Evolutionary conservation across 2,329 filamentous ascomycete genomes (phyloP).

Genomic region (Colletotrichum graminicola): DNA sequence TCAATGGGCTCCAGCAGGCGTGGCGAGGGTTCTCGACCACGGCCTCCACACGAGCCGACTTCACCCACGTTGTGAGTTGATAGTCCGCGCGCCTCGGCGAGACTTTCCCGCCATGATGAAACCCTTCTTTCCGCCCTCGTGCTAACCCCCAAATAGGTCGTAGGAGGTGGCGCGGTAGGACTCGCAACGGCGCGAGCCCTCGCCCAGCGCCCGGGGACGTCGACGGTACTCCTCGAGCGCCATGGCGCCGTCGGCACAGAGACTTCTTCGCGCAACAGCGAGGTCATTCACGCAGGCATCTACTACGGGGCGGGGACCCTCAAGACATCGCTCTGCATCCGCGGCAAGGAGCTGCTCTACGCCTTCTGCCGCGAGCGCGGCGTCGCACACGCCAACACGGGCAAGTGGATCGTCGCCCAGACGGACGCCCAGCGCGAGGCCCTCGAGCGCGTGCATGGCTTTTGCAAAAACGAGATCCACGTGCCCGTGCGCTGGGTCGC

Average conservation of each 20-base stretch:
- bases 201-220: slow-evolving; percentile 70
- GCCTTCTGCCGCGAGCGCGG: slow-evolving; percentile 75
- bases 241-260: slow-evolving; percentile 83
- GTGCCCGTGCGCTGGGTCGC: slow-evolving; percentile 81
- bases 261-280: slow-evolving; percentile 90
- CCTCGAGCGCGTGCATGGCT: slow-evolving; percentile 63
- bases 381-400: slow-evolving; percentile 80
- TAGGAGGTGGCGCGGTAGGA: slow-evolving; percentile 77
- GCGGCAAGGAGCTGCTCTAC: slow-evolving; percentile 83
- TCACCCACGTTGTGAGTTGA: slow-evolving; percentile 59
- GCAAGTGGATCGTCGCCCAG: slow-evolving; percentile 97
- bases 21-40: slow-evolving; percentile 53
- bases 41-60: slow-evolving; percentile 53
- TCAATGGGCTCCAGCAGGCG: slow-evolving; percentile 6
- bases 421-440: slow-evolving; percentile 76
- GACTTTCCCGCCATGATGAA: not conserved
- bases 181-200: slow-evolving; percentile 83
- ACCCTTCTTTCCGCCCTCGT: not conserved
- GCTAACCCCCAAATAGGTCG: slow-evolving; percentile 55
- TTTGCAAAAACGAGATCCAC: slow-evolving; percentile 54
- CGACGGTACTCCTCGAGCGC: slow-evolving; percentile 84
- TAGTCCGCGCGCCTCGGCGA: slow-evolving; percentile 7
- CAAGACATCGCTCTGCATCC: slow-evolving; percentile 86
- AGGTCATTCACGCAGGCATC: slow-evolving; percentile 95
- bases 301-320: slow-evolving; percentile 85